phyloP scores from a whole-genome alignment of 2,329 filamentous ascomycete genomes.

The Colletotrichum melonis region DNA sequence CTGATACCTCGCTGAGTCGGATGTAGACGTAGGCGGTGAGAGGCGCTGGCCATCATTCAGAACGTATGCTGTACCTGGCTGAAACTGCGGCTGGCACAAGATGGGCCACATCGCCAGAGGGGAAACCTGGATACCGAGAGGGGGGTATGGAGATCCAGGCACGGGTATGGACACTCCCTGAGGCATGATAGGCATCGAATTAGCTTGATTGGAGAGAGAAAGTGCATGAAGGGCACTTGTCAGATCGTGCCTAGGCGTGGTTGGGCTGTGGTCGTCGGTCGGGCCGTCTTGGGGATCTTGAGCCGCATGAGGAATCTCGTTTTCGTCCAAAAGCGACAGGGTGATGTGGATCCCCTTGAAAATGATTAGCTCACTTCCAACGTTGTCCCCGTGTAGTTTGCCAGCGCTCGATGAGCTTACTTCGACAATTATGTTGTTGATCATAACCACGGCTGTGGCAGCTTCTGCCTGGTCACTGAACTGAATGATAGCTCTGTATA shows the following conservation, averaged over 20 bases:
- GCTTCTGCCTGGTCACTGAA: slow-evolving; percentile 17
- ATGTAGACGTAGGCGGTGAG: neutral
- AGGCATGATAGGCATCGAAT: slow-evolving; percentile 1
- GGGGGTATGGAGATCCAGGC: slow-evolving; percentile 2
- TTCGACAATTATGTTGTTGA: slow-evolving; percentile 29
- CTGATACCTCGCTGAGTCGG: slow-evolving; percentile 19
- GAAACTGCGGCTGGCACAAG: slow-evolving; percentile 45
- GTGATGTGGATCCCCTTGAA: slow-evolving; percentile 20
- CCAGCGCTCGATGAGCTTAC: neutral
- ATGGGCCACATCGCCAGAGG: slow-evolving; percentile 47
- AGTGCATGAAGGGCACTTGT: slow-evolving; percentile 25
- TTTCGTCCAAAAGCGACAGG: slow-evolving; percentile 12
- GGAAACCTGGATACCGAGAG: slow-evolving; percentile 38
- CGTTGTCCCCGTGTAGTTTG: too few species aligned
- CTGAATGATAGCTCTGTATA: slow-evolving; percentile 20
- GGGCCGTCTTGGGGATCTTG: neutral
- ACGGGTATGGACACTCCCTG: neutral
- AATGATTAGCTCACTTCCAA: neutral
- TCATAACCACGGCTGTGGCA: slow-evolving; percentile 4
- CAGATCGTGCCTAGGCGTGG: slow-evolving; percentile 12
- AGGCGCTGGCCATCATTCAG: slow-evolving; percentile 39
- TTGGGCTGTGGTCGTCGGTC: neutral
- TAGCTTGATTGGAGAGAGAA: slow-evolving; percentile 4
- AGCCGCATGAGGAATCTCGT: neutral
- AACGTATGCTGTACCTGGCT: slow-evolving; percentile 43